Base-by-base conservation (phyloP, 2,329 filamentous ascomycete species). In the Trichoderma cornu-damae region DNA sequence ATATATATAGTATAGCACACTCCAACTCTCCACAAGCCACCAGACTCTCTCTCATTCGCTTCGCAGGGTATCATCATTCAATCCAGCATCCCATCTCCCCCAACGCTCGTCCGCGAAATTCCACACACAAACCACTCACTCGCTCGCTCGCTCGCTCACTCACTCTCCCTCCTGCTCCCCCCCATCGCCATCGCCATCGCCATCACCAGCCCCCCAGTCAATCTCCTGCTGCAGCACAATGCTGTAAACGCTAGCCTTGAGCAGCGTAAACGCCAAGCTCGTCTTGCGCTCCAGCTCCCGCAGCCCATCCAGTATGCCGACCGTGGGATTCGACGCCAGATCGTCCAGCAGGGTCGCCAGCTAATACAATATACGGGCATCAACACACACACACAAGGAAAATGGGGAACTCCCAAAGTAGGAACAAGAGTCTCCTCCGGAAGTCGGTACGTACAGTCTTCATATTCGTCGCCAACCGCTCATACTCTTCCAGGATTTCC, bases 221-320 rank as follows among this genome's bases (percentile, higher is more conserved):
- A 96, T 90, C 81, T 97, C 90, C 80, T 97, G 93, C 81, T 99
- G 93, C 77, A 99, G 73, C 61, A 99, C 92, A 76, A 99, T 99
- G 70, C 89, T 96, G 76, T 99, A 99, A 62, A 99, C 94, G 72
- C 93, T 97, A 16, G 94, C 93, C 78, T 99, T 99, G 69, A 99
- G 81, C 69, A 97, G 75, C 61, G 94, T 99, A 73, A 96, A 97
- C 20, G 96, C 93, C 55, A 96, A 78, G 64, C 90, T 91, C 42
- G 93, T 96, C 79, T 97, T 96, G 65, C 94, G 81, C 78, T 99
- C 94, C 55, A 99, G 78, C 42, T 92, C 86, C 54, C 94, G 80
- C 65, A 99, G 79, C 7, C 89, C 87, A 71, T 99, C 90, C 53
- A 95, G 80, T 58, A 95, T 92, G 63, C 89, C 90, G 6, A 88